Base-by-base conservation (phyloP, 345 rosid species). In the Pugionium dolabratum region DNA sequence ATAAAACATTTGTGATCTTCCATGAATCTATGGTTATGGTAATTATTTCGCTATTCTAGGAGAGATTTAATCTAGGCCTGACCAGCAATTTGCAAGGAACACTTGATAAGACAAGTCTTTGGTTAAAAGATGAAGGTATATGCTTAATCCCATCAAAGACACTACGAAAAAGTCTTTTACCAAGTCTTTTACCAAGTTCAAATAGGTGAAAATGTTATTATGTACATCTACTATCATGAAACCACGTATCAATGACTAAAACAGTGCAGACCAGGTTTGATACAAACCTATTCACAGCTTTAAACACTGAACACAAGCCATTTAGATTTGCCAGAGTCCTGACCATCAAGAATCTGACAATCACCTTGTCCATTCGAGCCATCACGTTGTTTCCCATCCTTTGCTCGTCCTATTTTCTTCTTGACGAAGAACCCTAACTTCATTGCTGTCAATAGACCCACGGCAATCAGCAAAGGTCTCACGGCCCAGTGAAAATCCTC, bases 401-500 rank as follows among this genome's bases (percentile, higher is more conserved):
- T 82, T 66, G 90, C 77, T 37, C 84, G 67, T 55, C 82, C 74
- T n/a, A 85, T 53, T 68, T 76, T 88, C 71, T 69, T 81, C 41
- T 88, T 80, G 0, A 79, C 74, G 8, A 72, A 79, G 53, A 76
- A 18, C 8, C 96, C 97, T 2, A 86, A 30, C 82, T 80, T 86
- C 81, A 85, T 67, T 1, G 87, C 84, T 29, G 95, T 80, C 49
- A 94, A 79, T 2, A 94, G 61, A 54, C 95, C 87, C 54, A 85
- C 54, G 1, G 89, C 89, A 62, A 88, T 77, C 54, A 90, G 70
- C 51, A 88, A 75, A 6, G 97, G 99, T 73, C 97, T 90, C 45
- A 90, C 90, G 18, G 84, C 84, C 99, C 97, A 94, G 72, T 90
- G 99, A 54, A 85, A 79, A 75, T 94, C 96, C 81, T 94, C 97